These are phyloP conservation scores for Colletotrichum tofieldiae DNA, from an alignment of 2,329 filamentous ascomycete genomes.

Conservation along the genomic window DNA sequence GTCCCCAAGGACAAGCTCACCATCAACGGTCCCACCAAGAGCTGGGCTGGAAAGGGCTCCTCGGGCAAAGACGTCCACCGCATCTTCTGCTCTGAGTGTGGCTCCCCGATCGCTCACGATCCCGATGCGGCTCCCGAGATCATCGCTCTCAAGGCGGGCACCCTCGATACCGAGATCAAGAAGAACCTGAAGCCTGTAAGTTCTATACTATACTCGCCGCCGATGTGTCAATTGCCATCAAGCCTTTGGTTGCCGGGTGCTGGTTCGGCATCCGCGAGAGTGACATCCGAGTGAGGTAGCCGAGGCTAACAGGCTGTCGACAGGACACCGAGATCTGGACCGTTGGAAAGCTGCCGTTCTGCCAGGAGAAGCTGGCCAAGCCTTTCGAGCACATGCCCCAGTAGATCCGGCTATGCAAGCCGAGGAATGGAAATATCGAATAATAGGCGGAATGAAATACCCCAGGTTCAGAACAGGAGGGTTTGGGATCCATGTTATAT, in stretches of 20 bases:
- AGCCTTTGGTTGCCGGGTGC: neutral
- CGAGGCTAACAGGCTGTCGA: neutral
- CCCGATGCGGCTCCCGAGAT: slow-evolving; percentile 79
- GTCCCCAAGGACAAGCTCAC: slow-evolving; percentile 77
- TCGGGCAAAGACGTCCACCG: slow-evolving; percentile 77
- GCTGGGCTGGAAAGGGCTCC: slow-evolving; percentile 71
- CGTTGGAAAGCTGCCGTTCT: slow-evolving; percentile 78
- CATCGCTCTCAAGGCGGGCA: slow-evolving; percentile 79
- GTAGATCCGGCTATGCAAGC: slow-evolving; percentile 51
- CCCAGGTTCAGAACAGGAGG: slow-evolving; percentile 1
- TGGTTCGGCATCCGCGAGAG: neutral
- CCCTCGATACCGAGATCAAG: slow-evolving; percentile 75
- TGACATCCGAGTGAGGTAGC: neutral
- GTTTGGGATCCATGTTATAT: slow-evolving; percentile 21
- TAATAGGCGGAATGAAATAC: neutral
- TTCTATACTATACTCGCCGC: slow-evolving; percentile 34
- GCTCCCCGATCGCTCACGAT: slow-evolving; percentile 79
- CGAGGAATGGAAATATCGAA: neutral
- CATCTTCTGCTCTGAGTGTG: slow-evolving; percentile 79
- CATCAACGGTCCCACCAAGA: slow-evolving; percentile 76
- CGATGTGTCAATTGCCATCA: neutral
- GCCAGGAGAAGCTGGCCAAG: slow-evolving; percentile 75
- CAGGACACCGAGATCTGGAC: slow-evolving; percentile 81
- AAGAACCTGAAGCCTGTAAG: slow-evolving; percentile 76
- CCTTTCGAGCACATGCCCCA: slow-evolving; percentile 76